phyloP scores from a whole-genome alignment of 768 basidiomycete genomes.

The Pisolithus microcarpus region DNA sequence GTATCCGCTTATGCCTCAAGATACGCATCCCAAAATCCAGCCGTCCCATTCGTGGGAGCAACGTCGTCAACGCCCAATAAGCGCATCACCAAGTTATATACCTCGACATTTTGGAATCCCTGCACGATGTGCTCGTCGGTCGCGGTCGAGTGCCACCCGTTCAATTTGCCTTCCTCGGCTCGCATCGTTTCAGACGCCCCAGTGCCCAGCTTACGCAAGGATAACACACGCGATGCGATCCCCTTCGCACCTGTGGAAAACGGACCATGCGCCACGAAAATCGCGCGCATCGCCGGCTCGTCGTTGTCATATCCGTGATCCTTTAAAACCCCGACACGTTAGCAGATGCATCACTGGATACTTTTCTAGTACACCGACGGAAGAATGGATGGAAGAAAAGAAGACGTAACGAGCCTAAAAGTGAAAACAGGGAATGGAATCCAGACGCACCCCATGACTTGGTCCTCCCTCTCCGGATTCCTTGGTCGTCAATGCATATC shows the following conservation, averaged over 20 bases:
- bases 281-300: conserved; percentile 72
- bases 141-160: conserved; percentile 55
- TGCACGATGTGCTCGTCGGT: conserved; percentile 61
- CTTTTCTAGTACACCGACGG: no score
- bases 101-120: conserved; percentile 78
- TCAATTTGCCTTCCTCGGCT: background rate
- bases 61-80: conserved; percentile 55
- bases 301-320: conserved; percentile 89
- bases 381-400: no score
- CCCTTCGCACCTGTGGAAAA: conserved; percentile 65
- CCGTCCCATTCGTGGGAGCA: conserved; percentile 68
- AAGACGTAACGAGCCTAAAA: background rate
- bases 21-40: conserved; percentile 79
- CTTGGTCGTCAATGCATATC: conserved; percentile 69
- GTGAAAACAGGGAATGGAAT: background rate
- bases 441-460: conserved; percentile 65
- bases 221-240: conserved; percentile 19
- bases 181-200: background rate
- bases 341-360: background rate
- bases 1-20: conserved; percentile 24
- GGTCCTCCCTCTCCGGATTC: conserved; percentile 53
- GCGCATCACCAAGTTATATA: conserved; percentile 77
- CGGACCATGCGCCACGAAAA: conserved; percentile 90
- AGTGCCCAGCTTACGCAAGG: no score
- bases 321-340: conserved; percentile 28